These are phyloP conservation scores for Yarrowia divulgata DNA, from an alignment of 805 yeast species.

Conservation along the genomic window DNA sequence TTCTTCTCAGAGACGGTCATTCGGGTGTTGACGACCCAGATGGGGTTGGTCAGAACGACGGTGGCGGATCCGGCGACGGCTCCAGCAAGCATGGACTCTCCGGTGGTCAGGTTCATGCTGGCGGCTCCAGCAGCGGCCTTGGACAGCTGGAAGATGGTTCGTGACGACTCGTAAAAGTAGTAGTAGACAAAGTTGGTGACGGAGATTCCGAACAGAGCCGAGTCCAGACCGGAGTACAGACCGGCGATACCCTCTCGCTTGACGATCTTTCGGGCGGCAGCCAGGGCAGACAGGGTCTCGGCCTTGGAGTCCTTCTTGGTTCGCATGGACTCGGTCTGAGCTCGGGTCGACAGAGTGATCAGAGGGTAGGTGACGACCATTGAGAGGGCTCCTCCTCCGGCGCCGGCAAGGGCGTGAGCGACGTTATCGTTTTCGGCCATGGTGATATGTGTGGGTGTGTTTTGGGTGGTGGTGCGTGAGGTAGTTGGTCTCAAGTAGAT, in stretches of 20 bases:
- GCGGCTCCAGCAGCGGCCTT: conserved; percentile 41
- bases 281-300: conserved; percentile 46
- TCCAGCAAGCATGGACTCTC: conserved; percentile 77
- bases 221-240: conserved; percentile 83
- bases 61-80: conserved; percentile 89
- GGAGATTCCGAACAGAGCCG: conserved; percentile 85
- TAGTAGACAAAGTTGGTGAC: conserved; percentile 88
- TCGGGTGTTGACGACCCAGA: conserved; percentile 94
- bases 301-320: conserved; percentile 44
- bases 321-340: conserved; percentile 68
- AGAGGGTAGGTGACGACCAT: conserved; percentile 90
- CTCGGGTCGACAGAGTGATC: conserved; percentile 83
- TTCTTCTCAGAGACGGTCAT: conserved; percentile 66
- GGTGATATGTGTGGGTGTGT: neutral
- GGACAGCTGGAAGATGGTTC: conserved; percentile 46
- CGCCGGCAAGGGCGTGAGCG: conserved; percentile 94
- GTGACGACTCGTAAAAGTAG: conserved; percentile 82
- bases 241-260: conserved; percentile 69
- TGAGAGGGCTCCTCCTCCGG: conserved; percentile 89
- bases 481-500: neutral
- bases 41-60: conserved; percentile 81
- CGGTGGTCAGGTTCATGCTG: conserved; percentile 59
- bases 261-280: conserved; percentile 58
- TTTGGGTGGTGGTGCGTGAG: neutral
- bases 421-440: conserved; percentile 51